Evolutionary conservation across 2,329 filamentous ascomycete species (phyloP).

Genomic region (Neonectria faginata): DNA sequence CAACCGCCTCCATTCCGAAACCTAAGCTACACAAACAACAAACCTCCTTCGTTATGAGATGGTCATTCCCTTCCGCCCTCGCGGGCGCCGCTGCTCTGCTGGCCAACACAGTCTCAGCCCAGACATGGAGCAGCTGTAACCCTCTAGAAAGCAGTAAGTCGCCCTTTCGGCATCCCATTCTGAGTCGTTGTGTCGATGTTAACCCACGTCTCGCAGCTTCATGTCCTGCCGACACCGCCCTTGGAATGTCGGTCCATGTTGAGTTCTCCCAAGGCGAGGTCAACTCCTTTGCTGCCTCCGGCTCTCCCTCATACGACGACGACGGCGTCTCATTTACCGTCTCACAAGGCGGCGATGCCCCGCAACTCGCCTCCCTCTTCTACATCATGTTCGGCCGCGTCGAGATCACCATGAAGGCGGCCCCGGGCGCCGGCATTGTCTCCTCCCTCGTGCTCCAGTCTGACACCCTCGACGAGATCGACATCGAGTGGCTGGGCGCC

Average conservation of each 20-base stretch:
- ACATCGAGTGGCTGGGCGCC: conserved; percentile 94
- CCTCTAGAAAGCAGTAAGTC: conserved; percentile 52
- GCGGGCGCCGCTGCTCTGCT: conserved; percentile 42
- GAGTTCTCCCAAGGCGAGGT: conserved; percentile 85
- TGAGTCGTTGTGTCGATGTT: conserved; percentile 8
- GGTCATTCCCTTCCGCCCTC: conserved; percentile 30
- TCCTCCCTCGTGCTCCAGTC: conserved; percentile 93
- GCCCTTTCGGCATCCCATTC: neutral
- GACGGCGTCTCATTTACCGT: conserved; percentile 88
- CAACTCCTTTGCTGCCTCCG: conserved; percentile 79
- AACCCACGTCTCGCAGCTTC: conserved; percentile 52
- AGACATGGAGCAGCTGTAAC: conserved; percentile 57
- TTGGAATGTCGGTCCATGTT: conserved; percentile 84
- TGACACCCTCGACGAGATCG: conserved; percentile 93
- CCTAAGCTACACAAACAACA: neutral
- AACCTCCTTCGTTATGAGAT: conserved; percentile 41
- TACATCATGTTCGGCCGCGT: conserved; percentile 99
- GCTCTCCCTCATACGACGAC: conserved; percentile 77
- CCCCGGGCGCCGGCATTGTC: conserved; percentile 90
- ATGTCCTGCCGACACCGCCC: conserved; percentile 82
- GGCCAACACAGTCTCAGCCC: conserved; percentile 46
- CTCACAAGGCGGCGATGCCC: conserved; percentile 80
- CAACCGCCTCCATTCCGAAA: conserved; percentile 14
- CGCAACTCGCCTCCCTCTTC: conserved; percentile 88
- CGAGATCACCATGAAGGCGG: conserved; percentile 85